phyloP scores from a whole-genome alignment of 805 yeast species.

The Scheffersomyces amazonensis region DNA sequence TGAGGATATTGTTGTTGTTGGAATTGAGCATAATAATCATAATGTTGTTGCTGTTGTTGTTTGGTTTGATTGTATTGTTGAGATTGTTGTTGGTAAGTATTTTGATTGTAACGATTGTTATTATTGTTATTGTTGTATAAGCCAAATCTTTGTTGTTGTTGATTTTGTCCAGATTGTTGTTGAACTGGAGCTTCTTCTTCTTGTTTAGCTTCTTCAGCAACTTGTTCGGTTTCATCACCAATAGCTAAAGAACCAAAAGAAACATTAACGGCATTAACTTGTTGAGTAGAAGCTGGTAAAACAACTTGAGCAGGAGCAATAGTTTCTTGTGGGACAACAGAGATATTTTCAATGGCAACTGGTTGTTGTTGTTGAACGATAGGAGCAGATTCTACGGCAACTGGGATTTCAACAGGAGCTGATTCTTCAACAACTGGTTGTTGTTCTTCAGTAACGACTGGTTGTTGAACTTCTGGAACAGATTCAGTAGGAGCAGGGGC shows the following conservation, averaged over 20 bases:
- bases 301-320: conserved; percentile 30
- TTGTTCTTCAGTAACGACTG: conserved; percentile 6
- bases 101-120: conserved; percentile 18
- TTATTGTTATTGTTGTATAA: conserved; percentile 15
- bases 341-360: conserved; percentile 7
- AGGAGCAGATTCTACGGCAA: conserved; percentile 1
- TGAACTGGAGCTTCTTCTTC: conserved; percentile 9
- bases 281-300: conserved; percentile 51
- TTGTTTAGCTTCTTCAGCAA: conserved; percentile 15
- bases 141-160: conserved; percentile 18
- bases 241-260: conserved; percentile 61
- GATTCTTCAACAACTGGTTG: conserved; percentile 17
- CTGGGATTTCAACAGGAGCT: conserved; percentile 6
- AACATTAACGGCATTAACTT: conserved; percentile 50
- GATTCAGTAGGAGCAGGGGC: conserved; percentile 29
- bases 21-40: conserved; percentile 28
- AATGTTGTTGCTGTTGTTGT: conserved; percentile 23
- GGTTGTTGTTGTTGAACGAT: conserved; percentile 7
- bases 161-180: conserved; percentile 18
- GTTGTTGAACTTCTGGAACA: conserved; percentile 10
- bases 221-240: conserved; percentile 32
- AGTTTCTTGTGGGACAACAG: conserved; percentile 15
- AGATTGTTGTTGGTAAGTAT: conserved; percentile 15
- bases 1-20: conserved; percentile 40
- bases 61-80: conserved; percentile 19